These are phyloP conservation scores for Sungouiella blattae DNA, from an alignment of 805 yeast species.

Conservation along the genomic window DNA sequence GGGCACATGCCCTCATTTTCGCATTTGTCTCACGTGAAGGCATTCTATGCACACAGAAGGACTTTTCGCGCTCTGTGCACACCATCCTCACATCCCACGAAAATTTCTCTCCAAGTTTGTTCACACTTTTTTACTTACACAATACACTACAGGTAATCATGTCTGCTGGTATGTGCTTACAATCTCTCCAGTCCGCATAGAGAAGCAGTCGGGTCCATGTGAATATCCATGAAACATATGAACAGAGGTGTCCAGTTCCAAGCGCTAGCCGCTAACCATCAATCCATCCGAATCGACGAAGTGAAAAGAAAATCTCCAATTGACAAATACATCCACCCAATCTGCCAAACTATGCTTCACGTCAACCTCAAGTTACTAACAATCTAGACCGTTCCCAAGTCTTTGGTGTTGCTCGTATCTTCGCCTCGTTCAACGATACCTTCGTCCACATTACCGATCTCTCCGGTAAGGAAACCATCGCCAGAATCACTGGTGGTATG, in stretches of 20 bases:
- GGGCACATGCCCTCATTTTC: too few relatives aligned
- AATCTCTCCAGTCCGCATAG: too few relatives aligned
- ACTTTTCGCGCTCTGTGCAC: conserved; percentile 2
- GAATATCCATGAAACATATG: too few relatives aligned
- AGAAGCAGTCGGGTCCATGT: too few relatives aligned
- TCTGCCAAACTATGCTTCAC: not conserved
- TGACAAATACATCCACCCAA: too few relatives aligned
- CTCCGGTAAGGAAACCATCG: conserved; percentile 99
- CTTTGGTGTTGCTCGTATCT: conserved; percentile 99
- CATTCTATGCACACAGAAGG: too few relatives aligned
- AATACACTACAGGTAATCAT: conserved; percentile 16
- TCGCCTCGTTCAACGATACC: conserved; percentile 99
- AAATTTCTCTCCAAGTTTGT: conserved; percentile 15
- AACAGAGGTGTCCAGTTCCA: too few relatives aligned
- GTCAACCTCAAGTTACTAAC: conserved; percentile 9
- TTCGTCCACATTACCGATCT: conserved; percentile 99
- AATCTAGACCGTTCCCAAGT: conserved; percentile 82
- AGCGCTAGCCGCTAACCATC: too few relatives aligned
- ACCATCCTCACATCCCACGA: conserved; percentile 15
- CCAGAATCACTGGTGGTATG: conserved; percentile 99
- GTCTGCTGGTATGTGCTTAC: conserved; percentile 20
- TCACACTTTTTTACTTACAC: conserved; percentile 9
- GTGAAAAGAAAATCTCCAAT: not conserved
- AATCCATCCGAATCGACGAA: too few relatives aligned
- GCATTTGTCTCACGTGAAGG: too few relatives aligned